Percentiles rank a stretch among this genome's conserved stretches.
Conservation (phyloP, 257 asterid species). For the Verbascum thapsus region DNA sequence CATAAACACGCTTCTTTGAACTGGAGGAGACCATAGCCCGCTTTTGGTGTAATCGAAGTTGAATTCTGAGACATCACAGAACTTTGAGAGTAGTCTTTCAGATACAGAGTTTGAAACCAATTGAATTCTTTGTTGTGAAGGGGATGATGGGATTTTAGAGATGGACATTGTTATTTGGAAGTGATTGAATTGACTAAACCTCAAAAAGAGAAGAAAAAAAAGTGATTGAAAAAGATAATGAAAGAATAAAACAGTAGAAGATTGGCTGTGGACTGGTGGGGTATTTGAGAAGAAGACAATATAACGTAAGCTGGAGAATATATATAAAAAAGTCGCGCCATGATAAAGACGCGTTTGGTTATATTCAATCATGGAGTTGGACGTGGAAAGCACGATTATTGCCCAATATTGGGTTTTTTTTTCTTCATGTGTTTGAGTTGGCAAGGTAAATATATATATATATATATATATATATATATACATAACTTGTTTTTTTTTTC, state of each 20-base stretch:
- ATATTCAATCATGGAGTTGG: conserved; percentile 44
- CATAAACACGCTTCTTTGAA: conserved; percentile 50
- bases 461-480: conserved; percentile 26
- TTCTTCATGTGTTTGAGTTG: conserved; percentile 22
- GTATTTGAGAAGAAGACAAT: conserved; percentile 25
- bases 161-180: conserved; percentile 35
- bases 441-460: conserved; percentile 29
- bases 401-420: conserved; percentile 22
- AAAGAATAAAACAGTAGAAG: conserved; percentile 4
- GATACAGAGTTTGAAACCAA: conserved; percentile 61
- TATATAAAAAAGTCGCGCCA: neutral
- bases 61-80: conserved; percentile 57
- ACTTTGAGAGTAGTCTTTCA: conserved; percentile 49
- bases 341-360: conserved; percentile 54
- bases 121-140: conserved; percentile 47
- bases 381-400: conserved; percentile 37
- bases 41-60: conserved; percentile 57
- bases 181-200: conserved; percentile 22
- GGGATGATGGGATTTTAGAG: conserved; percentile 37
- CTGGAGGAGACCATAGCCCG: conserved; percentile 72
- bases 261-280: conserved; percentile 36
- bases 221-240: conserved; percentile 12
- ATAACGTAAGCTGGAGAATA: neutral
- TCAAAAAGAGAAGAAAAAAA: conserved; percentile 5
- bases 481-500: neutral